phyloP scores from a whole-genome alignment of 176 grass and related monocot species.

The Triticum monococcum region DNA sequence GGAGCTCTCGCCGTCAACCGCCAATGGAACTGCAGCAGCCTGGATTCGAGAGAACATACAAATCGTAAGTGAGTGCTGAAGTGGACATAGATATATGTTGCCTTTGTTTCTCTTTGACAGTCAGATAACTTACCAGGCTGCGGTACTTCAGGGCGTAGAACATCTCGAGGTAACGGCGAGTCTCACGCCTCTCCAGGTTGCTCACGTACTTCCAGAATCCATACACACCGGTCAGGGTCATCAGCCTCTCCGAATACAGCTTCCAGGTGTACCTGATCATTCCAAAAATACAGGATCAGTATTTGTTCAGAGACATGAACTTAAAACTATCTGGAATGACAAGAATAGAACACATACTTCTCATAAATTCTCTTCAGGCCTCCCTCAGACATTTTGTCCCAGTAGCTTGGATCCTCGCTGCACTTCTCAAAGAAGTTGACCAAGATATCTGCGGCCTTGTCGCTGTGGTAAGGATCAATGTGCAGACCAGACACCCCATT shows the following conservation, averaged over 20 bases:
- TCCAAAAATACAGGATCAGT: conserved; percentile 5
- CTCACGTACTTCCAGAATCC: conserved; percentile 98
- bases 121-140: conserved; percentile 52
- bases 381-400: conserved; percentile 82
- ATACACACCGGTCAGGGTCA: conserved; percentile 92
- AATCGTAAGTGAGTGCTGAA: background rate
- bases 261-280: conserved; percentile 92
- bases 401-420: conserved; percentile 61
- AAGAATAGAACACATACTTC: conserved; percentile 40
- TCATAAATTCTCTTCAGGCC: conserved; percentile 89
- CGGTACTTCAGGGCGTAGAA: conserved; percentile 97
- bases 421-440: conserved; percentile 86
- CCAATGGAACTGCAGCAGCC: conserved; percentile 55
- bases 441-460: conserved; percentile 80
- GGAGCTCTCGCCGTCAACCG: conserved; percentile 32
- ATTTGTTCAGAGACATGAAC: background rate
- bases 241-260: conserved; percentile 97
- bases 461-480: conserved; percentile 91
- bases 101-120: background rate
- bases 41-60: conserved; percentile 1
- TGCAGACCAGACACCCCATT: conserved; percentile 87
- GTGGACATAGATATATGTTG: background rate
- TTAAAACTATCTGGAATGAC: background rate
- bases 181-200: conserved; percentile 94
- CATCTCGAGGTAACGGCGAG: conserved; percentile 92